Evolutionary conservation across 148 eudicot species (phyloP).

Genomic region (Cornus kousa): DNA sequence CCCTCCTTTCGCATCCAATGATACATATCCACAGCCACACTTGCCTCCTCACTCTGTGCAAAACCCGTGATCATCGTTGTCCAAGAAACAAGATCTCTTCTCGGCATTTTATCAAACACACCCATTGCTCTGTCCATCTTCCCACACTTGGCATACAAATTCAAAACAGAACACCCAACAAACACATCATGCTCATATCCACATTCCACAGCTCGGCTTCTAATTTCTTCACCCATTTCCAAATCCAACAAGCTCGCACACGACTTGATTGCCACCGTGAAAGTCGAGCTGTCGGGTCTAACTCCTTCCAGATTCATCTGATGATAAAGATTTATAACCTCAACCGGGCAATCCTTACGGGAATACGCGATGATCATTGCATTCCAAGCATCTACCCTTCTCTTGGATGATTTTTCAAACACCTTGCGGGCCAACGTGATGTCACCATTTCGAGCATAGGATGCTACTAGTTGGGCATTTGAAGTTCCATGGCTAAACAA

Average conservation of each 20-base stretch:
- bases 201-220: conserved; percentile 39
- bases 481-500: conserved; percentile 28
- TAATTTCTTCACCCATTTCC: conserved; percentile 50
- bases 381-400: conserved; percentile 65
- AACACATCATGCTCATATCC: conserved; percentile 67
- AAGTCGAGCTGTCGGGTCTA: conserved; percentile 77
- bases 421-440: conserved; percentile 45
- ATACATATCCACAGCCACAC: conserved; percentile 43
- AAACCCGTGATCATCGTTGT: conserved; percentile 62
- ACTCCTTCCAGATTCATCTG: conserved; percentile 44
- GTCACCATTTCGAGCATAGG: conserved; percentile 47
- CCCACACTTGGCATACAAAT: conserved; percentile 58
- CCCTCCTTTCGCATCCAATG: conserved; percentile 45
- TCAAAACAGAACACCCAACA: conserved; percentile 65
- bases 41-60: conserved; percentile 46
- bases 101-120: conserved; percentile 53
- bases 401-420: conserved; percentile 56
- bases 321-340: conserved; percentile 43
- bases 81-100: conserved; percentile 62
- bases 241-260: conserved; percentile 55
- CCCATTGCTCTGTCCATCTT: conserved; percentile 51
- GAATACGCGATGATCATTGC: conserved; percentile 61
- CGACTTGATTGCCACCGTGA: conserved; percentile 66
- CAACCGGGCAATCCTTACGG: conserved; percentile 26
- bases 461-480: conserved; percentile 44